These are phyloP conservation scores for Crassisporium funariophilum DNA, from an alignment of 768 basidiomycete genomes.

Conservation along the genomic window DNA sequence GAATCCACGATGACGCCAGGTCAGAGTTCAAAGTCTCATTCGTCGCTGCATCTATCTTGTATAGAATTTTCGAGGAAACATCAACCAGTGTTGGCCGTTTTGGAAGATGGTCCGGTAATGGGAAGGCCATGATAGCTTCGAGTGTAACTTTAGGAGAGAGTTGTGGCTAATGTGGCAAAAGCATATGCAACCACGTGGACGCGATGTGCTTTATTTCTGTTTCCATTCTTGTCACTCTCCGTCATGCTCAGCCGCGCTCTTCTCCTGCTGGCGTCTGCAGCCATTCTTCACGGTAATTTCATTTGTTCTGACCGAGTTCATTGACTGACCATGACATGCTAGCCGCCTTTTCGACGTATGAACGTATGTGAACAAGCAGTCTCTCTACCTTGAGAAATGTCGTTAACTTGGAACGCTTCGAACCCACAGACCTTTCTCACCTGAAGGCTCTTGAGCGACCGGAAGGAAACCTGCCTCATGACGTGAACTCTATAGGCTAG, in stretches of 20 bases:
- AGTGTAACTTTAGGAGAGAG: conserved; percentile 1
- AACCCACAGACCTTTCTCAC: conserved; percentile 67
- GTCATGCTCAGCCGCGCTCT: conserved; percentile 51
- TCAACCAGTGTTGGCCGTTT: conserved; percentile 60
- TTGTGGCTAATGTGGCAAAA: conserved; percentile 6
- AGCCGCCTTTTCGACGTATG: conserved; percentile 84
- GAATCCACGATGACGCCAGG: conserved; percentile 68
- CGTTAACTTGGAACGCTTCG: conserved; percentile 7
- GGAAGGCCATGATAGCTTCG: conserved; percentile 63
- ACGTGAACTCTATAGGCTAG: conserved; percentile 42
- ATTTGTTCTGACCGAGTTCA: conserved; percentile 1
- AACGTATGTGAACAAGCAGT: conserved; percentile 66
- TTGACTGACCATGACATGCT: conserved; percentile 7
- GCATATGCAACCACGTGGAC: conserved; percentile 28
- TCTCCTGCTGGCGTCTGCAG: conserved; percentile 46
- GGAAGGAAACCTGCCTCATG: conserved; percentile 63
- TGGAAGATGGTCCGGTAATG: conserved; percentile 73
- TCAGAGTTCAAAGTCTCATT: conserved; percentile 58
- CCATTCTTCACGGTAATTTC: conserved; percentile 55
- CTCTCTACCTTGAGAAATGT: neutral
- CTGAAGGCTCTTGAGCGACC: conserved; percentile 75
- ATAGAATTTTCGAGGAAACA: conserved; percentile 70
- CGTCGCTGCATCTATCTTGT: conserved; percentile 66
- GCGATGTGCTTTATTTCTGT: conserved; percentile 13
- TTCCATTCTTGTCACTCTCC: conserved; percentile 3